These are phyloP conservation scores for Coemansia sp. DNA, from an alignment of 192 early-diverging fungal species.

Conservation along the genomic window DNA sequence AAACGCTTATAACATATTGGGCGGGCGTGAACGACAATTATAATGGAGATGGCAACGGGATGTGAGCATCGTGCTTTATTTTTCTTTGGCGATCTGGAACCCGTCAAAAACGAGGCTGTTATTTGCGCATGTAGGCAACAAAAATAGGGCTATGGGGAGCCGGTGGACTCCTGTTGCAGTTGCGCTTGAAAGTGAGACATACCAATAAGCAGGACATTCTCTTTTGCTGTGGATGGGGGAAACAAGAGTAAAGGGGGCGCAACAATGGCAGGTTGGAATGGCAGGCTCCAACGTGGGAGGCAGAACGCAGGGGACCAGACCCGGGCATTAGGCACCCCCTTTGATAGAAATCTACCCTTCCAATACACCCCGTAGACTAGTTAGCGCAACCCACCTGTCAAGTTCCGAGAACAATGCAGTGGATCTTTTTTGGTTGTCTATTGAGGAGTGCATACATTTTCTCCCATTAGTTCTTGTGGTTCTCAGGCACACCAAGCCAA, in stretches of 20 bases:
- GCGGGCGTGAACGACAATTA: slow-evolving; percentile 11
- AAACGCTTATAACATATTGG: background rate
- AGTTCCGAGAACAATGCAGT: slow-evolving; percentile 10
- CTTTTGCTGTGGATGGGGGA: slow-evolving; percentile 10
- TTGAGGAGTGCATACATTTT: slow-evolving; percentile 15
- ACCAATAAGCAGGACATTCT: background rate
- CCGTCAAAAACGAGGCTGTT: slow-evolving; percentile 5
- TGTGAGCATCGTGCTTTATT: slow-evolving; percentile 8
- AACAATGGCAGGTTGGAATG: slow-evolving; percentile 19
- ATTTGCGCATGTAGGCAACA: slow-evolving; percentile 6
- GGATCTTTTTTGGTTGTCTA: slow-evolving; percentile 8
- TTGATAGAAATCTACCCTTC: slow-evolving; percentile 3
- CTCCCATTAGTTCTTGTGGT: slow-evolving; percentile 9
- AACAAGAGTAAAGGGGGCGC: background rate
- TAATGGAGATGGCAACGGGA: slow-evolving; percentile 12
- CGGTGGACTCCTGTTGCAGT: slow-evolving; percentile 14
- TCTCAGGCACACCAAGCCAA: background rate
- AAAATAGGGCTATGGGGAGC: slow-evolving; percentile 9
- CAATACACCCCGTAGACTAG: background rate
- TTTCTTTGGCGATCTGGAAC: slow-evolving; percentile 25
- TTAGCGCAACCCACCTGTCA: slow-evolving; percentile 3
- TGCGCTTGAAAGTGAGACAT: slow-evolving; percentile 8
- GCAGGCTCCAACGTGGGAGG: slow-evolving; percentile 26
- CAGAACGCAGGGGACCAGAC: background rate
- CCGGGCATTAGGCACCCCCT: slow-evolving; percentile 9